Base-by-base conservation (phyloP, 2,329 filamentous ascomycete species). In the Fusarium solani-melongenae region DNA sequence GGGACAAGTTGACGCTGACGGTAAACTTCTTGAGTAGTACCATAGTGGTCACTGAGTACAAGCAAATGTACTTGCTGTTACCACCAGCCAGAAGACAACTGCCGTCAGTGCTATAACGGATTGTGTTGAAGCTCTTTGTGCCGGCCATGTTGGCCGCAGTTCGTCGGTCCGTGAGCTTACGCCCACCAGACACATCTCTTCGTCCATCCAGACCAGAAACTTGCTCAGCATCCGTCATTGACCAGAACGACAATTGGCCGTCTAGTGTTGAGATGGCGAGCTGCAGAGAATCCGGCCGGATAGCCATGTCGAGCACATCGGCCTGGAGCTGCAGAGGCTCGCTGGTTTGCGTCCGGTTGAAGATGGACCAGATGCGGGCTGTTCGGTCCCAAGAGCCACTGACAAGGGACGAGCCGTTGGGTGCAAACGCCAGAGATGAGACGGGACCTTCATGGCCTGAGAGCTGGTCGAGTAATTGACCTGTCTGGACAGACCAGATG, bases 401-500 rank as follows among this genome's bases (percentile, higher is more conserved):
- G 55, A 97, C 91, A 15, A 99, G 86, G 34, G 92, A 90, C 67
- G 91, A 89, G 34, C 95, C 96, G 78, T 97, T 94, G 1, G 95
- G 94, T 2, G 96, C 92, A 80, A 99, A 99, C 4, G 94, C 91
- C 29, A 99, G 85, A 3, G 94, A 92, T 6, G 95, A 96, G 2
- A 99, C 93, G 0, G 96, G 96, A 0, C 96, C 96, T 84, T 99
- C 96, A 76, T 99, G 96, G 1, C 96, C 97, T 8, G 95, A 90
- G 27, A 99, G 87, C 74, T 93, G 93, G 81, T 99, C 96, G 7
- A 99, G 90, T 20, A 99, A 87, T 82, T 99, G 96, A 4, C 96
- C 96, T 1, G 96, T 99, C 81, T 99, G 96, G 5, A 99, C 97
- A 6, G 94, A 98, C 96, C 96, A 99, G 71, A 99, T 93, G 83